phyloP scores from a whole-genome alignment of 2,329 filamentous ascomycete genomes.

The Venturia aucupariae region DNA sequence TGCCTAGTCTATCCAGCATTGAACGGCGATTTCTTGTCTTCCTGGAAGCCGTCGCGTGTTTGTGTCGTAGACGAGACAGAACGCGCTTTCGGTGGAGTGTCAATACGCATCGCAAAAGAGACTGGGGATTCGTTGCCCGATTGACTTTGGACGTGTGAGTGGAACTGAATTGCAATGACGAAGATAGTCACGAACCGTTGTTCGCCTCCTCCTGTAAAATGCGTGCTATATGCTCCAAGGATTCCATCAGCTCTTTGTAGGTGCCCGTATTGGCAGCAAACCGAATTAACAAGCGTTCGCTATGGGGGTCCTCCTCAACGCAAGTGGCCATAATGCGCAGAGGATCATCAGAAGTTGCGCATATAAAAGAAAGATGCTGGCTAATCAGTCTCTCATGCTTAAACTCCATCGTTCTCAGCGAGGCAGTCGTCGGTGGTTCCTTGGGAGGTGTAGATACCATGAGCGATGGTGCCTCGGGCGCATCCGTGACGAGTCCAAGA shows the following conservation, averaged over 20 bases:
- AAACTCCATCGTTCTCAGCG: conserved; percentile 11
- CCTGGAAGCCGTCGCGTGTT: not conserved
- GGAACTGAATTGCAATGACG: not conserved
- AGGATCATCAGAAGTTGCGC: not conserved
- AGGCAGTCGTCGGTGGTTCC: not conserved
- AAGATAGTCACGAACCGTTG: not conserved
- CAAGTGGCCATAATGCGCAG: not conserved
- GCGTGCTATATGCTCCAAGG: not conserved
- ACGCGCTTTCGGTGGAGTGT: not conserved
- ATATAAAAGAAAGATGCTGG: conserved; percentile 6
- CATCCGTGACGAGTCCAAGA: not conserved
- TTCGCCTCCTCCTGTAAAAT: not conserved
- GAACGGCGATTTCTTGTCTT: not conserved
- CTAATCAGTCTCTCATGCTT: conserved; percentile 2
- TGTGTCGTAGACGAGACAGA: not conserved
- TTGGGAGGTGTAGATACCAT: not conserved
- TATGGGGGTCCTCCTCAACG: not conserved
- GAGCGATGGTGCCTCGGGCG: not conserved
- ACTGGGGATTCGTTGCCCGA: not conserved
- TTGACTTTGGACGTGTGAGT: not conserved
- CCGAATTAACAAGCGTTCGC: not conserved
- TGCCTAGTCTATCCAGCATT: not conserved
- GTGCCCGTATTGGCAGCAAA: not conserved
- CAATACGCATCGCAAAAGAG: not conserved
- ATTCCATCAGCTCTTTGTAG: not conserved